Evolutionary conservation across 306 rosid genomes (phyloP).

Genomic region (Medicago lupulina): DNA sequence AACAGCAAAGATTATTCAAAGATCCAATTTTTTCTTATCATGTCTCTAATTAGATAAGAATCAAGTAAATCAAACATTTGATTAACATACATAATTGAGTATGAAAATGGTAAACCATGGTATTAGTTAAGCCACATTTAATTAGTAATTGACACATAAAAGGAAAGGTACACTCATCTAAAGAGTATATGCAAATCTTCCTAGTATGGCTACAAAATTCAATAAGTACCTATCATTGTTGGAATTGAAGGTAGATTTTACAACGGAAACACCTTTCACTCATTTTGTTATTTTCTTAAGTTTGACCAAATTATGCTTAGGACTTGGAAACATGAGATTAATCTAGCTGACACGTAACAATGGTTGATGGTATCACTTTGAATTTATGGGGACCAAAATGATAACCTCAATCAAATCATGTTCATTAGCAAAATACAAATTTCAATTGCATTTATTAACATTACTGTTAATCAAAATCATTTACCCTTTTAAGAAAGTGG

Average conservation of each 20-base stretch:
- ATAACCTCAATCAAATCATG: conserved; percentile 35
- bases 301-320: conserved; percentile 30
- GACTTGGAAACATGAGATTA: conserved; percentile 38
- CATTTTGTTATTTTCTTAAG: conserved; percentile 30
- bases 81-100: conserved; percentile 21
- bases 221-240: conserved; percentile 32
- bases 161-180: conserved; percentile 1
- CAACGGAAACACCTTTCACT: background rate
- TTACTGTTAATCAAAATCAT: background rate
- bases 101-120: background rate
- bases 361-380: conserved; percentile 16
- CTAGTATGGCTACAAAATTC: conserved; percentile 12
- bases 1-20: conserved; percentile 41
- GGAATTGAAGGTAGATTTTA: conserved; percentile 18
- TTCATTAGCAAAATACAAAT: background rate
- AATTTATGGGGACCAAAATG: conserved; percentile 32
- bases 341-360: conserved; percentile 8
- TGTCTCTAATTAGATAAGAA: conserved; percentile 24
- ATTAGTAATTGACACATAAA: background rate
- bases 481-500: conserved; percentile 35
- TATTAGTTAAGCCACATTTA: background rate
- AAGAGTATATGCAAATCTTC: conserved; percentile 1
- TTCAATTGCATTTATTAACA: conserved; percentile 18
- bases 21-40: conserved; percentile 28
- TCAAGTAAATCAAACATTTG: conserved; percentile 5